Conservation (phyloP, 1,139 yeast genomes). For the Blastobotrys raffinosifermentans region DNA sequence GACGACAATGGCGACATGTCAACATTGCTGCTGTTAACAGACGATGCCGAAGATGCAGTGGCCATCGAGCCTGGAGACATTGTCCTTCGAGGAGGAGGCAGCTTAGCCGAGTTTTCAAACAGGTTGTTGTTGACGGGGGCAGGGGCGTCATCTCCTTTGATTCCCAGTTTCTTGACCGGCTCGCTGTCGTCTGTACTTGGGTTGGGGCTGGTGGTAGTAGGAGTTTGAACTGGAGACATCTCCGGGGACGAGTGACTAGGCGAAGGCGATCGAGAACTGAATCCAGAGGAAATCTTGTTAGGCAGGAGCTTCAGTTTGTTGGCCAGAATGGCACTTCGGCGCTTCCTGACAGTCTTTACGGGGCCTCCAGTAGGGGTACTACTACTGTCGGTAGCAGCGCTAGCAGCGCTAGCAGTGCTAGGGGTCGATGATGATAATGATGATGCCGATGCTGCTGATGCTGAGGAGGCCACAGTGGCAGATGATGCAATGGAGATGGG, state of each 20-base stretch:
- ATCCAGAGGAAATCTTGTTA: no score
- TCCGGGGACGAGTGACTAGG: no score
- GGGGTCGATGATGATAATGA: background rate
- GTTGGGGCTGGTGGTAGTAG: slow-evolving; percentile 6
- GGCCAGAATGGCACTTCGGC: no score
- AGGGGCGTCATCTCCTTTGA: slow-evolving; percentile 4
- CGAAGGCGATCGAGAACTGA: no score
- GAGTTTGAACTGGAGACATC: background rate
- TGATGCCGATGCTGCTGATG: background rate
- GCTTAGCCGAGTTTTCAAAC: slow-evolving; percentile 8
- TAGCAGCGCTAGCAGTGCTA: background rate
- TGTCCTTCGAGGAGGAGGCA: slow-evolving; percentile 5
- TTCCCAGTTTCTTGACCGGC: slow-evolving; percentile 7
- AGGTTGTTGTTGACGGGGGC: slow-evolving; percentile 1
- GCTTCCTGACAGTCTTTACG: no score
- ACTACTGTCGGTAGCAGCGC: background rate
- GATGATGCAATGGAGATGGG: background rate
- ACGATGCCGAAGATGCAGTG: no score
- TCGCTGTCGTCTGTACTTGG: slow-evolving; percentile 4
- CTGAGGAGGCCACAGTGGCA: background rate
- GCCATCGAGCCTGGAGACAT: slow-evolving; percentile 3
- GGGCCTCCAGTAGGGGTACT: no score
- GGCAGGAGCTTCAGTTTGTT: no score
- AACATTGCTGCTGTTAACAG: no score
- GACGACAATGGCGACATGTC: no score